Conservation (phyloP, 441 rosid genomes). For the Jatropha podagrica region DNA sequence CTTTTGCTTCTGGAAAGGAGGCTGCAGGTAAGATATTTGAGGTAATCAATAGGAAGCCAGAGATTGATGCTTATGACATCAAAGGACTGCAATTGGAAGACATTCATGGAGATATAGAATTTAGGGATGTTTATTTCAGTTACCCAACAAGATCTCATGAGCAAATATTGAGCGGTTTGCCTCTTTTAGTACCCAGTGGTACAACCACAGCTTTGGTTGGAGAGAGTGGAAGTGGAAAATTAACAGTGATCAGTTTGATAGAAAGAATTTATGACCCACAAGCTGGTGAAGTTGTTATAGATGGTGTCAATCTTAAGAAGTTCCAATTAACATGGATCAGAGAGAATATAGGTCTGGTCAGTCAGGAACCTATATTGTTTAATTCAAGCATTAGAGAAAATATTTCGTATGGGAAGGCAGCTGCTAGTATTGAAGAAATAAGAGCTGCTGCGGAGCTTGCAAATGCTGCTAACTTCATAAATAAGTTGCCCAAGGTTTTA, state of each 20-base stretch:
- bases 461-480: slow-evolving; percentile 64
- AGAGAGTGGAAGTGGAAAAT: slow-evolving; percentile 76
- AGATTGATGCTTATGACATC: slow-evolving; percentile 55
- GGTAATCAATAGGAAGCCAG: slow-evolving; percentile 58
- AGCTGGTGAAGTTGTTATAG: slow-evolving; percentile 65
- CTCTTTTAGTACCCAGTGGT: slow-evolving; percentile 51
- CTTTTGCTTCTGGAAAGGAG: slow-evolving; percentile 70
- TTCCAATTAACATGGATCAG: slow-evolving; percentile 72
- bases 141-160: slow-evolving; percentile 63
- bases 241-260: slow-evolving; percentile 59
- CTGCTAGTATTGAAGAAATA: slow-evolving; percentile 59
- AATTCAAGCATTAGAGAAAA: slow-evolving; percentile 58
- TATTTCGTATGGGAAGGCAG: slow-evolving; percentile 63
- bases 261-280: slow-evolving; percentile 74
- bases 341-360: slow-evolving; percentile 64
- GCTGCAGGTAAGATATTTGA: slow-evolving; percentile 77
- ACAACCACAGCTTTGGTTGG: slow-evolving; percentile 65
- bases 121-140: slow-evolving; percentile 51
- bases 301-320: slow-evolving; percentile 56
- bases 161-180: slow-evolving; percentile 55
- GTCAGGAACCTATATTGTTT: slow-evolving; percentile 73
- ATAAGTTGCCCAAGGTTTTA: slow-evolving; percentile 59
- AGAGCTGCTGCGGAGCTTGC: slow-evolving; percentile 58
- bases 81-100: slow-evolving; percentile 41
- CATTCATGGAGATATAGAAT: slow-evolving; percentile 51